These are phyloP conservation scores for Artemisia tridentata DNA, from an alignment of 129 eudicot genomes.

Conservation along the genomic window DNA sequence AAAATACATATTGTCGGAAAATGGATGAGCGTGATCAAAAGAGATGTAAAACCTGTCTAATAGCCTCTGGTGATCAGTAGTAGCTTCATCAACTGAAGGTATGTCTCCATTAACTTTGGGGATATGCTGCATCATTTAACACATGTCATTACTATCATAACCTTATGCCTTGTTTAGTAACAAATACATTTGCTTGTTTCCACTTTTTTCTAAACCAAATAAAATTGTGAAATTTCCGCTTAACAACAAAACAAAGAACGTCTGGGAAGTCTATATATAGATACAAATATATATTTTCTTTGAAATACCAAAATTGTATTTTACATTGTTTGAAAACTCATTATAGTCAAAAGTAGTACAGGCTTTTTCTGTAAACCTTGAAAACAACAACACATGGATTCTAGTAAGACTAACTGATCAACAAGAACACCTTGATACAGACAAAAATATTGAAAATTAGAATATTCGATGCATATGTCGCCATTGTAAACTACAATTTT, in stretches of 20 bases:
- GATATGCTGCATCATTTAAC: conserved; percentile 62
- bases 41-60: conserved; percentile 55
- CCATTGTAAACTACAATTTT: too few species aligned
- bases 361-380: background rate
- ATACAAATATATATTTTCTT: too few species aligned
- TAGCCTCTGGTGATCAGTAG: conserved; percentile 93
- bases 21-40: background rate
- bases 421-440: background rate
- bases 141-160: background rate
- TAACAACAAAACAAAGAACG: background rate
- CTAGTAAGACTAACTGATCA: too few species aligned
- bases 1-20: background rate
- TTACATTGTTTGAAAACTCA: too few species aligned
- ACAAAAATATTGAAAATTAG: too few species aligned
- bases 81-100: conserved; percentile 93
- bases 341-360: too few species aligned
- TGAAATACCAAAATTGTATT: too few species aligned
- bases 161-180: background rate
- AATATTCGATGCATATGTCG: too few species aligned
- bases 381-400: background rate
- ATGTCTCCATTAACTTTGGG: conserved; percentile 94
- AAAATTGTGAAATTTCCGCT: too few species aligned
- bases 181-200: too few species aligned
- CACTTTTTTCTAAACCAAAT: too few species aligned
- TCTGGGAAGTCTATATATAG: too few species aligned